Percentiles rank a stretch among this genome's conserved stretches.
Conservation (phyloP, 306 rosid genomes). For the Inga oerstediana region DNA sequence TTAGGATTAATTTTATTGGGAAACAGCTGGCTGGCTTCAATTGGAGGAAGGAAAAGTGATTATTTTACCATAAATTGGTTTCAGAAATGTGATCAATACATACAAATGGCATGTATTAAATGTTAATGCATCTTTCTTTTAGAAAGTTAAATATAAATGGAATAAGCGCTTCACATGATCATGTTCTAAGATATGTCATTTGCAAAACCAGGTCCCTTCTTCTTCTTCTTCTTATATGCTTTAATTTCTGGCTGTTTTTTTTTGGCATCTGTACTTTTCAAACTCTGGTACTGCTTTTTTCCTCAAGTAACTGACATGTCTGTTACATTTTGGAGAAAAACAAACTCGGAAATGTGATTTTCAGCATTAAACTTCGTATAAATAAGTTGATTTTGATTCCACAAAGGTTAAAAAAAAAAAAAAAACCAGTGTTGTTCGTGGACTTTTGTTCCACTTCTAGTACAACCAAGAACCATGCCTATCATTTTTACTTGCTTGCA, state of each 20-base stretch:
- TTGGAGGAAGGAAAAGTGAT: neutral
- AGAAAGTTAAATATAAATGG: neutral
- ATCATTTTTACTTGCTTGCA: neutral
- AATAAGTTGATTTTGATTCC: neutral
- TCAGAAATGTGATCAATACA: neutral
- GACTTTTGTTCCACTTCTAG: neutral
- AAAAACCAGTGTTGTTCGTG: neutral
- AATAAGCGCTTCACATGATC: neutral
- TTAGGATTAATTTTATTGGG: neutral
- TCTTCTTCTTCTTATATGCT: neutral
- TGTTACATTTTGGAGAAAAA: too few relatives aligned
- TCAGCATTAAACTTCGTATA: neutral
- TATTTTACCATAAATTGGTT: neutral
- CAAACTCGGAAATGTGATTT: neutral
- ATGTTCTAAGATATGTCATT: neutral
- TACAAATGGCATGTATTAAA: neutral
- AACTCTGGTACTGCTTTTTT: neutral
- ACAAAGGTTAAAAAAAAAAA: too few relatives aligned
- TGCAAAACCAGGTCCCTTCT: neutral
- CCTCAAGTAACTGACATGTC: neutral
- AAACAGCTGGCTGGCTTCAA: neutral
- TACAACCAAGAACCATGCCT: neutral
- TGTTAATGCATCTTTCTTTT: neutral
- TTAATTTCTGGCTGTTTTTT: neutral
- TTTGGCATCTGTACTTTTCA: neutral